Conservation (phyloP, 305 asterid species). For the Solanum hybrid region DNA sequence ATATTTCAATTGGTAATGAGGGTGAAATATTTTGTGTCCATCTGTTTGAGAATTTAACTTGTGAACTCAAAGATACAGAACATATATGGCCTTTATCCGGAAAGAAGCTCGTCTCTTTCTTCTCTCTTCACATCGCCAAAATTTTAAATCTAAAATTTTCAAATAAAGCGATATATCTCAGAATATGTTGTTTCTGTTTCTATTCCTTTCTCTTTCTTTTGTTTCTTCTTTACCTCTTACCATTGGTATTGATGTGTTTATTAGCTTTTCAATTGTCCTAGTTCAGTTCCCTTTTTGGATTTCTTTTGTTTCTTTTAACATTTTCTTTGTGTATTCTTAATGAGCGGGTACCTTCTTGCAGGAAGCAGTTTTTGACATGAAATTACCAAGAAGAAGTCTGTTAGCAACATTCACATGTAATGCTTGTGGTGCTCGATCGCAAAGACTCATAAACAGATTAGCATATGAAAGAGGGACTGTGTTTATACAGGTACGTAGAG, state of each 20-base stretch:
- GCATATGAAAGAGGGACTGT: slow-evolving; percentile 91
- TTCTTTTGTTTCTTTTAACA: not conserved
- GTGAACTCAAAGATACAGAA: not conserved
- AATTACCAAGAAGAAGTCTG: slow-evolving; percentile 85
- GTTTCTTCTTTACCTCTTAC: not conserved
- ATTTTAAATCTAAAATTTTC: not conserved
- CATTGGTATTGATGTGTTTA: not conserved
- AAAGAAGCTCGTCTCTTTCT: not conserved
- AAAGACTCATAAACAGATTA: slow-evolving; percentile 62
- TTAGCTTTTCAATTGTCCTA: not conserved
- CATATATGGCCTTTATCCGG: not conserved
- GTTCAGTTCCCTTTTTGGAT: not conserved
- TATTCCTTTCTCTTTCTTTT: not conserved
- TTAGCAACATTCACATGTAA: slow-evolving; percentile 69
- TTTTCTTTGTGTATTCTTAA: not conserved
- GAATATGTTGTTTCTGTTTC: not conserved
- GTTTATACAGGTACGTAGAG: slow-evolving; percentile 58
- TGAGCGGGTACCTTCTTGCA: slow-evolving; percentile 22
- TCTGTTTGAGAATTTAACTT: not conserved
- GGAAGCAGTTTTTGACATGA: slow-evolving; percentile 57
- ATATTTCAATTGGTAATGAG: not conserved
- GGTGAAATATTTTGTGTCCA: not conserved
- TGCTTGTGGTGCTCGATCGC: slow-evolving; percentile 57
- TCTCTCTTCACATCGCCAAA: not conserved
- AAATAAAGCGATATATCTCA: not conserved